Base-by-base conservation (phyloP, 1,284 basidiomycete species). In the Naganishia cerealis region DNA sequence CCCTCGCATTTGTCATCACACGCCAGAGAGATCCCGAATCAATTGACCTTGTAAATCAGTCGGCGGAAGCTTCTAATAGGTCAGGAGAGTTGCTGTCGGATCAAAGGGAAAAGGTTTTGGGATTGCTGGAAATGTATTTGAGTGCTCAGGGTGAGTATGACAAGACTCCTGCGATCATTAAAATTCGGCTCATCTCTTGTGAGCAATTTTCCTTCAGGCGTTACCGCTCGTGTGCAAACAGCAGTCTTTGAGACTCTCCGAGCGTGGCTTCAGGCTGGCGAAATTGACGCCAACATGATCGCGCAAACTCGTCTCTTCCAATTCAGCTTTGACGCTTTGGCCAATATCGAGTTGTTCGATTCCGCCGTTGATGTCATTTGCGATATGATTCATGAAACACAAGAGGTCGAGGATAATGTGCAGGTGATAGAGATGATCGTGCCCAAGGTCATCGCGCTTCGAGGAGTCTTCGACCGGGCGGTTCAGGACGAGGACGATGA, bases 361-460 rank as follows among this genome's bases (percentile, higher is more conserved):
- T 81, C 89, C 1, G 94, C 93, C 0, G 92, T 95, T 50, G 91
- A 97, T 73, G 88, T 92, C 53, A 85, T 98, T 65, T 95, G 92
- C 80, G 94, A 97, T 77, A 82, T 98, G 72, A 94, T 99, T 69
- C 94, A 98, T 80, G 96, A 99, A 79, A 99, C 96, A 0, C 95
- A 98, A 80, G 96, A 99, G 80, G 85, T 97, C 33, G 89, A 96
- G 71, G 95, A 99, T 58, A 95, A 94, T 77, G 90, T 94, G 87
- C 81, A 86, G 16, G 87, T 91, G 71, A 94, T 99, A 73, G 86
- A 96, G 77, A 83, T 88, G 68, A 88, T 99, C 66, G 87, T 99
- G 0, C 91, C 92, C 0, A 85, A 86, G 24, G 84, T 97, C 52
- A 88, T 94, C 66, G 86, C 85, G 1, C 81, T 97, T 50, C 87